Evolutionary conservation across 805 yeast species (phyloP).

Genomic region (Lachancea lanzarotensis): DNA sequence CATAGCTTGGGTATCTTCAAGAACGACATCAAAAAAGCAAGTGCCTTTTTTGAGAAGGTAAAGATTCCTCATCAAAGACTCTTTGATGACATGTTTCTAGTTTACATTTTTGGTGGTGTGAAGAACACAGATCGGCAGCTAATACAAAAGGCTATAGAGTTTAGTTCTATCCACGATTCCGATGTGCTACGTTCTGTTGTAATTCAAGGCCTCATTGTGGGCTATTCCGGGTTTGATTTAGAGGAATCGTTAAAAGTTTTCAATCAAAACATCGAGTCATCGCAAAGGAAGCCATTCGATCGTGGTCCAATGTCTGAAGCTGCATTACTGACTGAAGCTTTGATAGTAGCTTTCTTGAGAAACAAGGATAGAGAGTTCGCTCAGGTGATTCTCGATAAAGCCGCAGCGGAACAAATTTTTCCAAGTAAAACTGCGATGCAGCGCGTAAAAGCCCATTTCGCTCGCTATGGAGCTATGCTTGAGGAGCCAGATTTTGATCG

Average conservation of each 20-base stretch:
- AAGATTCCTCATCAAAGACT: background rate
- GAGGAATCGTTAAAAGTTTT: slow-evolving; percentile 39
- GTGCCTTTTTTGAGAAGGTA: background rate
- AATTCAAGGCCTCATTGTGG: slow-evolving; percentile 39
- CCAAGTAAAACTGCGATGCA: slow-evolving; percentile 37
- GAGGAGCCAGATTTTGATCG: slow-evolving; percentile 36
- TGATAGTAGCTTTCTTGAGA: slow-evolving; percentile 39
- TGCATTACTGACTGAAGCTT: slow-evolving; percentile 42
- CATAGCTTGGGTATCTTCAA: slow-evolving; percentile 1
- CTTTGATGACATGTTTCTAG: slow-evolving; percentile 37
- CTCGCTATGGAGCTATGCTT: slow-evolving; percentile 45
- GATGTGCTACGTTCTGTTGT: slow-evolving; percentile 30
- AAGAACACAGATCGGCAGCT: slow-evolving; percentile 26
- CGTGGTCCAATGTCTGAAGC: slow-evolving; percentile 33
- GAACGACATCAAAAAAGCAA: background rate
- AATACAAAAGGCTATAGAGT: slow-evolving; percentile 36
- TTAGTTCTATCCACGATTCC: slow-evolving; percentile 25
- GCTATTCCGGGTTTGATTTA: slow-evolving; percentile 35
- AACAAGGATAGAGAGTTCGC: slow-evolving; percentile 51
- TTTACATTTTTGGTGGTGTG: slow-evolving; percentile 38
- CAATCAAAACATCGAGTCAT: slow-evolving; percentile 39
- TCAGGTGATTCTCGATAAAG: slow-evolving; percentile 43
- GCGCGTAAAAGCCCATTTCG: slow-evolving; percentile 38
- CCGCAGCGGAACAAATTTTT: slow-evolving; percentile 34
- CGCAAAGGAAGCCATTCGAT: slow-evolving; percentile 30